These are phyloP conservation scores for Aspergillus carbonarius DNA, from an alignment of 2,329 filamentous ascomycete genomes.

Conservation along the genomic window DNA sequence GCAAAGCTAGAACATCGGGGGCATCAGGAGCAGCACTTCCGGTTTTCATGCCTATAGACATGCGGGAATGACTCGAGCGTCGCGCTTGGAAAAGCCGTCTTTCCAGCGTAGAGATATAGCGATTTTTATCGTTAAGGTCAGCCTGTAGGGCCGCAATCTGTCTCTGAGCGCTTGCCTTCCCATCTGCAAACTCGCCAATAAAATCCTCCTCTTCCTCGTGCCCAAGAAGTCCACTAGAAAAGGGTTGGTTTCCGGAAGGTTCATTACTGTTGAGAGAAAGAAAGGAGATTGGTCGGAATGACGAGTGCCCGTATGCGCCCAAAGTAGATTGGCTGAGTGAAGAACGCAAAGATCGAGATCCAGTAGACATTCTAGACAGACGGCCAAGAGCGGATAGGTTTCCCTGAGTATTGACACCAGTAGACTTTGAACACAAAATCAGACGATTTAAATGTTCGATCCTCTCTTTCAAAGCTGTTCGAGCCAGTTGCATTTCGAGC, in stretches of 20 bases:
- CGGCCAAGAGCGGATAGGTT: slow-evolving; percentile 67
- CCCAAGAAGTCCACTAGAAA: slow-evolving; percentile 34
- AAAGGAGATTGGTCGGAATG: slow-evolving; percentile 67
- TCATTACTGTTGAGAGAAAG: slow-evolving; percentile 57
- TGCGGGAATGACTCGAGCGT: slow-evolving; percentile 82
- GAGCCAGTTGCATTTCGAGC: slow-evolving; percentile 95
- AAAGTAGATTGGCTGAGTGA: slow-evolving; percentile 66
- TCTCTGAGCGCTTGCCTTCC: slow-evolving; percentile 74
- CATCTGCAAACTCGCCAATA: slow-evolving; percentile 80
- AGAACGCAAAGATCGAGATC: slow-evolving; percentile 61
- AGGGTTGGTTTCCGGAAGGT: slow-evolving; percentile 27
- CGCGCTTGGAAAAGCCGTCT: slow-evolving; percentile 88
- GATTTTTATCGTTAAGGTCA: slow-evolving; percentile 95
- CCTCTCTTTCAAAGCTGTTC: slow-evolving; percentile 92
- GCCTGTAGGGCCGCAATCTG: slow-evolving; percentile 90
- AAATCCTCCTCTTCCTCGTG: slow-evolving; percentile 66
- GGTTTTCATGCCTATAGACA: slow-evolving; percentile 70
- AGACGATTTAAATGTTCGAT: slow-evolving; percentile 96
- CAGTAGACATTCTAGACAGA: slow-evolving; percentile 60
- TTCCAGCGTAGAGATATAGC: slow-evolving; percentile 92
- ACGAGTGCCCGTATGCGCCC: slow-evolving; percentile 46
- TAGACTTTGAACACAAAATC: slow-evolving; percentile 92
- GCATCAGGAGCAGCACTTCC: slow-evolving; percentile 74
- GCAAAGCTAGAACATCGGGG: slow-evolving; percentile 66
- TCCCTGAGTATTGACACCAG: slow-evolving; percentile 81